These are phyloP conservation scores for Salix brachista DNA, from an alignment of 345 rosid species.

Conservation along the genomic window DNA sequence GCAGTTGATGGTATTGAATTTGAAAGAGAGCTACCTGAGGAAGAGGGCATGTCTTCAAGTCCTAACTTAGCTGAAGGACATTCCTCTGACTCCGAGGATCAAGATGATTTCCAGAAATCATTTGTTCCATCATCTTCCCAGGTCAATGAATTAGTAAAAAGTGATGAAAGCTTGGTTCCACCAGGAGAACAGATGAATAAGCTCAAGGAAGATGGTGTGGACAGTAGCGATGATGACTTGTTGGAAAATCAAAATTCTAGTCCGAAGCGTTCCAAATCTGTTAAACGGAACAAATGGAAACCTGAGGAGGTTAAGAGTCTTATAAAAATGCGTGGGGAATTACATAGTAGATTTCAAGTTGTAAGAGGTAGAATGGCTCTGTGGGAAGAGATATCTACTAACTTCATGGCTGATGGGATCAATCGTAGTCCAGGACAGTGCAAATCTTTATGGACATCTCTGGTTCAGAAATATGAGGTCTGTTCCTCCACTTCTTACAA, in stretches of 20 bases:
- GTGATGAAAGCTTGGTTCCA: slow-evolving; percentile 15
- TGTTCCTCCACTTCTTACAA: slow-evolving; percentile 1
- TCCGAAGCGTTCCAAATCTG: slow-evolving; percentile 44
- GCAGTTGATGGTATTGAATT: slow-evolving; percentile 43
- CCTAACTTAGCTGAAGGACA: slow-evolving; percentile 30
- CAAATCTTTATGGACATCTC: slow-evolving; percentile 87
- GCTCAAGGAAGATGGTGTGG: slow-evolving; percentile 29
- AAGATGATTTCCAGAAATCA: slow-evolving; percentile 66
- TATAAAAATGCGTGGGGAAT: slow-evolving; percentile 62
- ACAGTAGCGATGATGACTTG: slow-evolving; percentile 38
- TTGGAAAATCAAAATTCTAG: slow-evolving; percentile 33
- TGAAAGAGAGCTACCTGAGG: slow-evolving; percentile 46
- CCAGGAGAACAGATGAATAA: slow-evolving; percentile 17
- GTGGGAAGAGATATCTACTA: slow-evolving; percentile 83
- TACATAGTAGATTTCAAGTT: slow-evolving; percentile 63
- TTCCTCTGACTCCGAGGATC: slow-evolving; percentile 28
- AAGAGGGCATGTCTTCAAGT: slow-evolving; percentile 30
- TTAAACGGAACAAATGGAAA: slow-evolving; percentile 74
- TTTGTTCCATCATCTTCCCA: slow-evolving; percentile 39
- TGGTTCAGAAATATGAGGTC: slow-evolving; percentile 86
- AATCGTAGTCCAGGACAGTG: slow-evolving; percentile 76
- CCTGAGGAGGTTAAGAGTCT: slow-evolving; percentile 78
- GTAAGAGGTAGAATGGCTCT: slow-evolving; percentile 91
- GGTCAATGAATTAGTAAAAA: slow-evolving; percentile 26
- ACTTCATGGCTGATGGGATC: slow-evolving; percentile 55